These are phyloP conservation scores for Samsoniella hepiali DNA, from an alignment of 2,329 filamentous ascomycete genomes.

Conservation along the genomic window DNA sequence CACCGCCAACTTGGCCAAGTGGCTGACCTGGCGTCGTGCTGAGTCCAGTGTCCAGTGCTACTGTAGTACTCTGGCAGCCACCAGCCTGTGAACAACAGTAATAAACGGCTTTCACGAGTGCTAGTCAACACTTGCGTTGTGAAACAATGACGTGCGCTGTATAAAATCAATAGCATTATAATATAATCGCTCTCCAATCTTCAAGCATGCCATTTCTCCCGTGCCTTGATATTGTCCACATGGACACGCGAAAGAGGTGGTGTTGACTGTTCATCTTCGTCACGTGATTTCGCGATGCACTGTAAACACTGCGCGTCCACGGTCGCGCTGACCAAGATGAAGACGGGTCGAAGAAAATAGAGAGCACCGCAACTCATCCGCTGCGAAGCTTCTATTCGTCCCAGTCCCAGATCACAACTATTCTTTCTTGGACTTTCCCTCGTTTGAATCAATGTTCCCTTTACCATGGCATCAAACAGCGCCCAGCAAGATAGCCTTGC, in stretches of 20 bases:
- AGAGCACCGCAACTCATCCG: not conserved
- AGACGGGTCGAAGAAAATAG: not conserved
- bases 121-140: not conserved
- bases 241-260: not conserved
- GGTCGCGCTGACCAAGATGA: not conserved
- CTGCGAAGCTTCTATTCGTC: not conserved
- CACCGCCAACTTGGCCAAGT: not conserved
- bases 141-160: not conserved
- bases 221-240: too few species aligned
- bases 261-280: not conserved
- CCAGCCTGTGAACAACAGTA: not conserved
- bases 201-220: too few species aligned
- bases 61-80: not conserved
- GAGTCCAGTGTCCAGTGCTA: not conserved
- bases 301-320: not conserved
- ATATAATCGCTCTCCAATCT: too few species aligned
- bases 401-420: not conserved
- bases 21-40: not conserved
- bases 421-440: not conserved
- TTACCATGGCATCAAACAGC: slow-evolving; percentile 6
- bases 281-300: slow-evolving; percentile 6
- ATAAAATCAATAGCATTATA: too few species aligned
- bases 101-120: not conserved
- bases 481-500: slow-evolving; percentile 38
- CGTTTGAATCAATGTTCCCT: not conserved